Conservation (phyloP, 768 basidiomycete genomes). For the Leccinum disarticulatum region DNA sequence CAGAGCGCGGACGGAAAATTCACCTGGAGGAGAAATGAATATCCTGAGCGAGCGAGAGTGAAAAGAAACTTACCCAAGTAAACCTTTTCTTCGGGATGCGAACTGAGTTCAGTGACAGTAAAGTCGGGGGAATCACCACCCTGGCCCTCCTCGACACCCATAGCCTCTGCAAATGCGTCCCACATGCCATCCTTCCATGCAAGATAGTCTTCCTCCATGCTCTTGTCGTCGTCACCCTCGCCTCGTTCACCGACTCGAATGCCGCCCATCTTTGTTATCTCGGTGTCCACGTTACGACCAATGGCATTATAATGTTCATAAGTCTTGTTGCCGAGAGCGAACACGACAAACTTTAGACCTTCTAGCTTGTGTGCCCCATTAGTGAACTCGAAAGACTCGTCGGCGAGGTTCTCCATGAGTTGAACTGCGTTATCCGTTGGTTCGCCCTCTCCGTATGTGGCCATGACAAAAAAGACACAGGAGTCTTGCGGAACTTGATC, state of each 20-base stretch:
- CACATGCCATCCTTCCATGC: constrained; percentile 99
- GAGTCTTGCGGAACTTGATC: constrained; percentile 87
- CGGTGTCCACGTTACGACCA: constrained; percentile 71
- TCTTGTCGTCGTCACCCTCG: constrained; percentile 98
- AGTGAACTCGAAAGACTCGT: constrained; percentile 85
- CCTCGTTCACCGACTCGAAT: constrained; percentile 84
- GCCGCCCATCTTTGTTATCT: constrained; percentile 78
- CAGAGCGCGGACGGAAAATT: constrained; percentile 93
- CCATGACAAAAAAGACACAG: constrained; percentile 93
- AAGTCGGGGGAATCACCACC: constrained; percentile 96
- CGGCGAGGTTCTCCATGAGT: constrained; percentile 89
- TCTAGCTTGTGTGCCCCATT: constrained; percentile 72
- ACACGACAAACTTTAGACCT: constrained; percentile 92
- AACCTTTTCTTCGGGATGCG: constrained; percentile 81
- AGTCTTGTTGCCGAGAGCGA: constrained; percentile 88
- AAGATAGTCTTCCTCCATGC: constrained; percentile 99
- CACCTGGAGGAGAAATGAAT: constrained; percentile 49
- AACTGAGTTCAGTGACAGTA: constrained; percentile 77
- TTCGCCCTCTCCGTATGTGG: constrained; percentile 98
- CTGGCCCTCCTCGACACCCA: constrained; percentile 94
- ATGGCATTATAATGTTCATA: constrained; percentile 98
- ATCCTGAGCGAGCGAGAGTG: not conserved
- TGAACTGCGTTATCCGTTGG: constrained; percentile 97
- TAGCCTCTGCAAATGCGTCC: constrained; percentile 76
- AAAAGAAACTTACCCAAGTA: constrained; percentile 70